Base-by-base conservation (phyloP, 257 asterid species). In the Plectranthus barbatus region DNA sequence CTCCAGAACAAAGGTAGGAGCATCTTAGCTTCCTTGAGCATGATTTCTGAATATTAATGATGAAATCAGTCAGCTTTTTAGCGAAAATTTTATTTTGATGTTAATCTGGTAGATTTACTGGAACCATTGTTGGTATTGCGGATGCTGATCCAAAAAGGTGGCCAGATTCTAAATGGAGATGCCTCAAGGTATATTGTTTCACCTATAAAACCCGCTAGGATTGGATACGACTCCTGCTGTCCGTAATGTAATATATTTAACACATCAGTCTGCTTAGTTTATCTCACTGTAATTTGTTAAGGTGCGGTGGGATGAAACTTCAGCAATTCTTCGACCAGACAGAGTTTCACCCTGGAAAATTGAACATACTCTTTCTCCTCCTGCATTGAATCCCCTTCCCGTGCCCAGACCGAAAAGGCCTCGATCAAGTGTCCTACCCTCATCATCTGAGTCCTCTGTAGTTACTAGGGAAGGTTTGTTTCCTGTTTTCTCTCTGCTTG, bases 301-400 rank as follows among this genome's bases (percentile, higher is more conserved):
- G 99, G 99, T 90, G 68, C 84, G 96, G 24, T 93, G 99, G 99
- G 99, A 93, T 74, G 99, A 90, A 83, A 82, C 76, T 56, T 90
- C 95, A 11, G 63, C 94, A 39, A 81, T 87, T 57, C 74, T 86
- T 56, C 86, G 99, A 33, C 99, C 99, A 8, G 99, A 90, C 6
- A 82, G 91, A 68, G 97, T 93, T 60, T 93, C 99, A 3, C 97
- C 97, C 13, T 93, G 99, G 99, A 87, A 93, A 68, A 80, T 85
- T 69, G 99, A 90, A 56, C 99, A 85, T 19, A 95, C 95, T 41
- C 91, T 87, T 40, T 69, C 87, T 68, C 97, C 91, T 62, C 94
- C 97, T 47, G 79, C 95, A 0, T 73, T 93, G 67, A 90, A 93
- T 84, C 94, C 90, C 55, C 87, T 86, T 65, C 88, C 95, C 11